Percentiles rank a stretch among this genome's conserved stretches.
Conservation (phyloP, 768 basidiomycete genomes). For the Trametes gibbosa region DNA sequence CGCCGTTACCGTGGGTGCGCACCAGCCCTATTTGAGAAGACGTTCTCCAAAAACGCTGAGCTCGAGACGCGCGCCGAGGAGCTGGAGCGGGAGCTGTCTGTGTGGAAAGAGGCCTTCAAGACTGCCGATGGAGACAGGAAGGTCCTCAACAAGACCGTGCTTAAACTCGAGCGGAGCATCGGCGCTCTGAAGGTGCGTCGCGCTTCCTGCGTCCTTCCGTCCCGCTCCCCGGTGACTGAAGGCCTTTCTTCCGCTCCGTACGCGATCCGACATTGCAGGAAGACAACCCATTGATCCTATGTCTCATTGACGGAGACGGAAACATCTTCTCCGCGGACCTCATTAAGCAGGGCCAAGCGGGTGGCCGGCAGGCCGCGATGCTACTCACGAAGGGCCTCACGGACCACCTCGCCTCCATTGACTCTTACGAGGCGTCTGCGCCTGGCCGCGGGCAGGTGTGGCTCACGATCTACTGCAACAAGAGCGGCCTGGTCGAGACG, state of each 20-base stretch:
- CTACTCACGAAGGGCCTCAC: slow-evolving; percentile 36
- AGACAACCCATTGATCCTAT: slow-evolving; percentile 38
- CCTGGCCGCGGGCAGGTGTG: slow-evolving; percentile 34
- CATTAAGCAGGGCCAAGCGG: slow-evolving; percentile 30
- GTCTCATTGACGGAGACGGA: slow-evolving; percentile 41
- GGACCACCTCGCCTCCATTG: slow-evolving; percentile 31
- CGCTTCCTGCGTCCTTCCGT: background rate
- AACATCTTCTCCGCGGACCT: slow-evolving; percentile 37
- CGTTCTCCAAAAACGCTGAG: slow-evolving; percentile 31
- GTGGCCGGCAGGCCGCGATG: slow-evolving; percentile 37
- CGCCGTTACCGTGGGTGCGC: background rate
- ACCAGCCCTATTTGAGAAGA: slow-evolving; percentile 33
- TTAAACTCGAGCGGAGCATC: slow-evolving; percentile 33
- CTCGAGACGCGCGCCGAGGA: slow-evolving; percentile 34
- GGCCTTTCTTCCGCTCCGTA: no score
- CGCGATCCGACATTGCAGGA: slow-evolving; percentile 28
- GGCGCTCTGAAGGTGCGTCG: slow-evolving; percentile 31
- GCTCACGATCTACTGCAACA: slow-evolving; percentile 39
- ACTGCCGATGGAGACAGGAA: slow-evolving; percentile 35
- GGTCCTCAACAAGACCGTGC: slow-evolving; percentile 26
- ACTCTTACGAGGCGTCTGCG: slow-evolving; percentile 18
- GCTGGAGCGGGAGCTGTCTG: slow-evolving; percentile 38
- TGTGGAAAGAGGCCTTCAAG: slow-evolving; percentile 40
- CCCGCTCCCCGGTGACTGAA: background rate
- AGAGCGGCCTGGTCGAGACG: slow-evolving; percentile 34